Evolutionary conservation across 139 green algal species (phyloP).

Genomic region (Chloropicon primus): DNA sequence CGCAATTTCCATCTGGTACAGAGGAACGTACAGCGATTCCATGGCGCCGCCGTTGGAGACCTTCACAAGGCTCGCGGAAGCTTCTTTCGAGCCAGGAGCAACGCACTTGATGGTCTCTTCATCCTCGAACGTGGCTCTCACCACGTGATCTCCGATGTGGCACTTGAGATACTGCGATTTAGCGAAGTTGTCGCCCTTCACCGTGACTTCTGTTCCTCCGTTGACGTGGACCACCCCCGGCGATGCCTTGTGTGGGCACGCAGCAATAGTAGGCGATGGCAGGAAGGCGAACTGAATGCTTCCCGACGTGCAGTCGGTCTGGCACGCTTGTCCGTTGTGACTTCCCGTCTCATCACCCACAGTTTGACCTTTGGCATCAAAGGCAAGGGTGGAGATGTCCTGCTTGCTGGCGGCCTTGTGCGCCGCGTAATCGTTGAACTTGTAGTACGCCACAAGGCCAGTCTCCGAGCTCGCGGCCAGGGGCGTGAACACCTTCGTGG

Average conservation of each 20-base stretch:
- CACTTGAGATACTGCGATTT: constrained; percentile 1
- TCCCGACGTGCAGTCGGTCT: neutral
- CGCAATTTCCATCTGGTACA: neutral
- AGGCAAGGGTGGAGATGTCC: neutral
- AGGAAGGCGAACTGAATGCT: constrained; percentile 1
- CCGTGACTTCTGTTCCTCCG: constrained; percentile 1
- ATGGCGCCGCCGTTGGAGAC: constrained; percentile 9
- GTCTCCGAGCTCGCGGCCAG: neutral
- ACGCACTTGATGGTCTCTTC: neutral
- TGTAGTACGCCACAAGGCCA: constrained; percentile 13
- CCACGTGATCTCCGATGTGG: neutral
- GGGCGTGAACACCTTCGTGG: neutral
- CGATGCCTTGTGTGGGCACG: constrained; percentile 7
- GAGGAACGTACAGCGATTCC: neutral
- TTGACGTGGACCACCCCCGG: constrained; percentile 10
- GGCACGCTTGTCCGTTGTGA: constrained; percentile 1
- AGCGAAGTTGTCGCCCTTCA: constrained; percentile 8
- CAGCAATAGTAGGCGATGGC: constrained; percentile 1
- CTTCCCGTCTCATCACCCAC: neutral
- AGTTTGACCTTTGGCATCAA: neutral
- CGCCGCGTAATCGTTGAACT: constrained; percentile 8
- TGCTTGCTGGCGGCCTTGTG: neutral
- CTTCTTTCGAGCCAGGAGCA: neutral
- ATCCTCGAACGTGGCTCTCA: neutral
- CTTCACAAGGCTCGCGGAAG: neutral